Conservation (phyloP, 768 basidiomycete genomes). For the Xerocomus spinulosus region DNA sequence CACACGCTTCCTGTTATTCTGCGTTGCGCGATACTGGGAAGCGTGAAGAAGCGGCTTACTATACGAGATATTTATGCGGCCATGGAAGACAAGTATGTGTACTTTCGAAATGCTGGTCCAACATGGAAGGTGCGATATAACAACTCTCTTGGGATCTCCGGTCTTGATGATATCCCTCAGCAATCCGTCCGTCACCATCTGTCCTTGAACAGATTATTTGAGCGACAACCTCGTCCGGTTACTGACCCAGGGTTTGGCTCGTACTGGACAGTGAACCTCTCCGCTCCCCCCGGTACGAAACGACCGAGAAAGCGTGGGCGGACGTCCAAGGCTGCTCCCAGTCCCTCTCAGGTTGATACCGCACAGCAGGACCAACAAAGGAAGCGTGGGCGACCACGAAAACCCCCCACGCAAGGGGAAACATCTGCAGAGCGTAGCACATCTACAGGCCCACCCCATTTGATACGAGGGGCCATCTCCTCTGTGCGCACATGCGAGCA, state of each 20-base stretch:
- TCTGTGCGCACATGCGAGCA: constrained; percentile 27
- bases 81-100: constrained; percentile 82
- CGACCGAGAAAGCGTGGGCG: constrained; percentile 78
- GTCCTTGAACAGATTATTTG: constrained; percentile 77
- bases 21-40: constrained; percentile 79
- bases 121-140: constrained; percentile 80
- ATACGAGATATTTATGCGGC: constrained; percentile 83
- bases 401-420: constrained; percentile 17
- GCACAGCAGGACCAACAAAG: constrained; percentile 23
- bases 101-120: constrained; percentile 73
- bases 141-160: too few relatives aligned
- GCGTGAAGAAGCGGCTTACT: constrained; percentile 67
- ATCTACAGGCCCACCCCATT: constrained; percentile 13
- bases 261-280: constrained; percentile 85
- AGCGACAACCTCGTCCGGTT: constrained; percentile 75
- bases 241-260: constrained; percentile 86
- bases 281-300: constrained; percentile 83
- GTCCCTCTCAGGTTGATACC: constrained; percentile 11
- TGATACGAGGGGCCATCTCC: constrained; percentile 23
- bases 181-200: constrained; percentile 87
- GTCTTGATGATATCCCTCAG: constrained; percentile 37
- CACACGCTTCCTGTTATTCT: constrained; percentile 83
- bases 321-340: constrained; percentile 42
- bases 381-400: constrained; percentile 41
- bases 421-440: constrained; percentile 13